Evolutionary conservation across 148 eudicot species (phyloP), one percentile per base, ranked within the genome.

Genomic region (Beta vulgaris): DNA sequence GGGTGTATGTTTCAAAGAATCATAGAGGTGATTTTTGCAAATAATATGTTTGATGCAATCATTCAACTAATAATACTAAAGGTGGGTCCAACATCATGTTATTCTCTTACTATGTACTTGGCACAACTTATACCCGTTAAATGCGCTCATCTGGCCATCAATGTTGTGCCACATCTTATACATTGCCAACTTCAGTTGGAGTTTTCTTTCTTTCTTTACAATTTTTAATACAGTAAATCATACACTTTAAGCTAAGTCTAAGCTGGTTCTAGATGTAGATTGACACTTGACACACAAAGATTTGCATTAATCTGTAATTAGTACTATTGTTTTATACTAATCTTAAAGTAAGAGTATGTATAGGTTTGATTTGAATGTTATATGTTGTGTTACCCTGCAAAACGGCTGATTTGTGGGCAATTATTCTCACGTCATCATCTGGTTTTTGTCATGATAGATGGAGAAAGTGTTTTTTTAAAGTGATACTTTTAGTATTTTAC

Each of bases 61-160:
- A n/a, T n/a, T n/a, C 42, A 39, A 16, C 48, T 43, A 13, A 13
- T 43, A 2, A 1, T 43, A 16, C 48, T 43, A 13, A 13, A 9
- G 7, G 13, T 43, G 48, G 48, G 48, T 9, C 48, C 37, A 60
- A 60, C 4, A 13, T 58, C 34, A 58, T 58, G 58, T 11, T 55
- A 60, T 14, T 29, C 12, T 29, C 37, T 13, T 62, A 32, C 1
- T 62, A 25, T 62, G 36, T 18, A 16, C 40, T 62, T 62, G 42
- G 67, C 42, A 32, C 67, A 62, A 62, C 35, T 44, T 36, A 21
- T 37, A 23, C 25, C 66, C 68, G 68, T 64, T n/a, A 35, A 36
- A n/a, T 37, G 68, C 28, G 68, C 42, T 34, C 0, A 64, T 64
- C 8, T 19, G 6, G 1, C 44, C 44, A 64, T 36, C n/a, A 21